Evolutionary conservation across 2,329 filamentous ascomycete genomes (phyloP).

Genomic region (Trichothecium sympodiale): DNA sequence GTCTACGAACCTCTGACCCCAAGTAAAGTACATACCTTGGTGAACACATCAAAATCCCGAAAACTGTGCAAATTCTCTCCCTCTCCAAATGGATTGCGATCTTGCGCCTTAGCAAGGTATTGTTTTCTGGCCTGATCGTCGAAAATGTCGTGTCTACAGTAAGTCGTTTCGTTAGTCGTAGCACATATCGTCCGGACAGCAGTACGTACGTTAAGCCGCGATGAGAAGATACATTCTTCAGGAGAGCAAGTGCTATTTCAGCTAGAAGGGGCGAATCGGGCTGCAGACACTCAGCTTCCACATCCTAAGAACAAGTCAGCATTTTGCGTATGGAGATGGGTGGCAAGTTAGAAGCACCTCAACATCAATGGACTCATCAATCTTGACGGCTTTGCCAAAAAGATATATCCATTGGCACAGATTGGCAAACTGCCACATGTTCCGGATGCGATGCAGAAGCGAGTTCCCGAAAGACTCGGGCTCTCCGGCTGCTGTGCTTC

Average conservation of each 20-base stretch:
- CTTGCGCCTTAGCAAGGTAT: conserved; percentile 69
- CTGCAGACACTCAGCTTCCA: conserved; percentile 82
- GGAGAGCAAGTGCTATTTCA: conserved; percentile 72
- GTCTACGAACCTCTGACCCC: too few relatives aligned
- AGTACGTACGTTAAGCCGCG: conserved; percentile 71
- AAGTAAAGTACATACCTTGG: conserved; percentile 44
- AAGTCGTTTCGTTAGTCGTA: conserved; percentile 2
- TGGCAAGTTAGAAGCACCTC: conserved; percentile 49
- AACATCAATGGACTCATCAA: conserved; percentile 79
- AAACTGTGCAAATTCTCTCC: conserved; percentile 66
- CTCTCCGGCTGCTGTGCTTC: too few relatives aligned
- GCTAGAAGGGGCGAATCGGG: conserved; percentile 63
- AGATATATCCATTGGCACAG: conserved; percentile 87
- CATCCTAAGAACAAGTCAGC: conserved; percentile 44
- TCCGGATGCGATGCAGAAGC: conserved; percentile 60
- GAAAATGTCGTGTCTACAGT: conserved; percentile 66
- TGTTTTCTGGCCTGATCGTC: conserved; percentile 89
- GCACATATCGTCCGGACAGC: background rate
- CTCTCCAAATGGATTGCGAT: conserved; percentile 74
- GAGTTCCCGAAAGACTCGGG: conserved; percentile 8
- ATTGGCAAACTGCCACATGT: conserved; percentile 93
- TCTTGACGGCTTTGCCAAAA: conserved; percentile 82
- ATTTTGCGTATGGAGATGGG: conserved; percentile 3
- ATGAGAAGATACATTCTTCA: conserved; percentile 92
- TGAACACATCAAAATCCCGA: conserved; percentile 68